Conservation (phyloP, 2,329 filamentous ascomycete species). For the Fusarium udum region DNA sequence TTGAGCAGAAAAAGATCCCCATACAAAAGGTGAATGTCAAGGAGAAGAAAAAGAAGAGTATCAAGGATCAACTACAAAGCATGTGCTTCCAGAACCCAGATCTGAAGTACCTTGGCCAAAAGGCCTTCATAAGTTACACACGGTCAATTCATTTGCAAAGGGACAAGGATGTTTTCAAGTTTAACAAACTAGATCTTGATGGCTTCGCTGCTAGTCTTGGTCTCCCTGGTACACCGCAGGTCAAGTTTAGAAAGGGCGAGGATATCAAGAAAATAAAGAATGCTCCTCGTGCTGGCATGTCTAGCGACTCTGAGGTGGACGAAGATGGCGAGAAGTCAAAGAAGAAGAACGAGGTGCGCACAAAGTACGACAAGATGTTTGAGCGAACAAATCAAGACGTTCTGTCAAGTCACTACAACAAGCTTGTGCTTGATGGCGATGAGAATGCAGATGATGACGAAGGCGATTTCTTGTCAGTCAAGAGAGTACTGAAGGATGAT, state of each 20-base stretch:
- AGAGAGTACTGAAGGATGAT: slow-evolving; percentile 81
- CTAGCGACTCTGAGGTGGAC: slow-evolving; percentile 67
- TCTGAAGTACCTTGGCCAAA: slow-evolving; percentile 93
- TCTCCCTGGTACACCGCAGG: slow-evolving; percentile 88
- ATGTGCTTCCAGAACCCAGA: slow-evolving; percentile 97
- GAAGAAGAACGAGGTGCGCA: slow-evolving; percentile 79
- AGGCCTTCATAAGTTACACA: slow-evolving; percentile 92
- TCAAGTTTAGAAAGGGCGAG: slow-evolving; percentile 92
- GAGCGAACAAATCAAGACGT: slow-evolving; percentile 96
- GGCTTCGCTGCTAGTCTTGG: slow-evolving; percentile 87
- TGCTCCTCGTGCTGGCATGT: slow-evolving; percentile 74
- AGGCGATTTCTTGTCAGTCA: slow-evolving; percentile 87
- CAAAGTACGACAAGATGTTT: slow-evolving; percentile 98
- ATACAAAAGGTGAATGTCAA: slow-evolving; percentile 87
- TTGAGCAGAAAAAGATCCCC: slow-evolving; percentile 90
- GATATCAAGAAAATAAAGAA: slow-evolving; percentile 91
- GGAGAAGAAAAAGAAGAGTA: slow-evolving; percentile 87
- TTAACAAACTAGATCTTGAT: slow-evolving; percentile 85
- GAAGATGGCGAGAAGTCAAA: slow-evolving; percentile 64
- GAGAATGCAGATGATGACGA: slow-evolving; percentile 64
- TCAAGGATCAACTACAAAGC: slow-evolving; percentile 86
- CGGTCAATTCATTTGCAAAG: slow-evolving; percentile 87
- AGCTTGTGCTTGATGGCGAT: slow-evolving; percentile 74
- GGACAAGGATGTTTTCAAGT: slow-evolving; percentile 90
- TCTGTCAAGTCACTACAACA: slow-evolving; percentile 90